phyloP scores from a whole-genome alignment of 2,329 filamentous ascomycete species.

The Coniella vitis region DNA sequence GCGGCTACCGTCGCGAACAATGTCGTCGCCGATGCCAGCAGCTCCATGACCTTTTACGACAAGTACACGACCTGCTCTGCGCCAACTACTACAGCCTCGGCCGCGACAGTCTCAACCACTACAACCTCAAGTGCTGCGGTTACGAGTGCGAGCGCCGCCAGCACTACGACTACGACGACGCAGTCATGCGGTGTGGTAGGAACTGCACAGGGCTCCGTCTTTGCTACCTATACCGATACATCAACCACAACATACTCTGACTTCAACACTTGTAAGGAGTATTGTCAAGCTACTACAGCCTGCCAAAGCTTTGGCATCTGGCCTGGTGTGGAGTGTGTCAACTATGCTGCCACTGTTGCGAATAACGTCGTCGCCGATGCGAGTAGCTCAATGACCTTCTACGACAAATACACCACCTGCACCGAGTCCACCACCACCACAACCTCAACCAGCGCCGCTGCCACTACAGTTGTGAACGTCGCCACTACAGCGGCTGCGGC shows the following conservation, averaged over 20 bases:
- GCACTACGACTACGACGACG: no score
- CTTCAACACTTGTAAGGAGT: constrained; percentile 6
- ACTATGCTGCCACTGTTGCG: constrained; percentile 9
- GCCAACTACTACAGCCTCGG: background rate
- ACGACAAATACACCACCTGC: constrained; percentile 8
- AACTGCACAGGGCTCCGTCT: constrained; percentile 7
- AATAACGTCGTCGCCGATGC: constrained; percentile 23
- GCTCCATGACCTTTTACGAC: constrained; percentile 19
- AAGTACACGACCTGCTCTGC: constrained; percentile 6
- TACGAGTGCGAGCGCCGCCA: no score
- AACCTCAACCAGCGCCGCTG: constrained; percentile 1
- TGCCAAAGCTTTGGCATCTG: constrained; percentile 11
- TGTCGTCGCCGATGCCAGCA: constrained; percentile 23
- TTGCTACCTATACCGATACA: constrained; percentile 8
- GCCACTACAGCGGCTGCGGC: no score
- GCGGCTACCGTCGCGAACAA: constrained; percentile 12
- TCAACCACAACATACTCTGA: constrained; percentile 2
- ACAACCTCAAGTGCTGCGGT: no score
- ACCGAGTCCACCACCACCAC: constrained; percentile 5
- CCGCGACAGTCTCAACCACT: no score
- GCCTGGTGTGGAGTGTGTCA: constrained; percentile 7
- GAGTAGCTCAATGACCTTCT: constrained; percentile 20
- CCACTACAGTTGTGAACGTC: no score
- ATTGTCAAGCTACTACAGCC: constrained; percentile 9
- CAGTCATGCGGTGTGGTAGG: constrained; percentile 9